Percentiles rank a stretch among this genome's conserved stretches.
Evolutionary conservation across 805 yeast genomes (phyloP).

Genomic region (Blastobotrys americana): DNA sequence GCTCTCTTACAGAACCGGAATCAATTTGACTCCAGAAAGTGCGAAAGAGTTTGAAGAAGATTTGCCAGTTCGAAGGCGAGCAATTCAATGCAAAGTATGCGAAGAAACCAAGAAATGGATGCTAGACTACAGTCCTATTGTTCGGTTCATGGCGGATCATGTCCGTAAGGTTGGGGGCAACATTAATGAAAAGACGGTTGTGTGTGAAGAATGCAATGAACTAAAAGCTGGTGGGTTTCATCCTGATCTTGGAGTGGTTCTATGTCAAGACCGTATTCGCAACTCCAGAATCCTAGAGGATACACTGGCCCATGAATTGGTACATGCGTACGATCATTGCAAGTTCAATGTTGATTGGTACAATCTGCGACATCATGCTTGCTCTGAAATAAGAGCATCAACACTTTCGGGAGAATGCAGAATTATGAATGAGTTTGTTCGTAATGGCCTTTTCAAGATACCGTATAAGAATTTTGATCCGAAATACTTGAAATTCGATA

Average conservation of each 20-base stretch:
- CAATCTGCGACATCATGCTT: constrained; percentile 87
- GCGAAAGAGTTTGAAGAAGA: constrained; percentile 53
- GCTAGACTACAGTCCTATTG: constrained; percentile 65
- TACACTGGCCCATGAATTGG: constrained; percentile 83
- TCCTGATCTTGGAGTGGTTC: constrained; percentile 76
- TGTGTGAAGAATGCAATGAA: constrained; percentile 80
- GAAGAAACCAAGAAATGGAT: constrained; percentile 75
- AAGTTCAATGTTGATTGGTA: constrained; percentile 83
- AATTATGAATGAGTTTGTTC: constrained; percentile 70
- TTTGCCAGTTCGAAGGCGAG: constrained; percentile 36
- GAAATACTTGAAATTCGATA: constrained; percentile 40
- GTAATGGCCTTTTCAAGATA: constrained; percentile 38
- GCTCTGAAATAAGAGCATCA: constrained; percentile 92
- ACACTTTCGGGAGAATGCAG: constrained; percentile 93
- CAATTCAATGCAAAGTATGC: constrained; percentile 59
- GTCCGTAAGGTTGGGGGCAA: constrained; percentile 59
- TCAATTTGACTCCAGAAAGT: constrained; percentile 52
- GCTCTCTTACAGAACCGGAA: constrained; percentile 60
- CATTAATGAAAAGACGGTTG: constrained; percentile 45
- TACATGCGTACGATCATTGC: constrained; percentile 87
- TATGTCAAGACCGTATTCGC: constrained; percentile 76
- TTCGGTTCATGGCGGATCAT: constrained; percentile 79
- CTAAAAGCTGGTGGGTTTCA: constrained; percentile 86
- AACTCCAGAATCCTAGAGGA: constrained; percentile 82
- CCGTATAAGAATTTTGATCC: background rate